Conservation (phyloP, 2,329 filamentous ascomycete genomes). For the Cordyceps tenuipes region DNA sequence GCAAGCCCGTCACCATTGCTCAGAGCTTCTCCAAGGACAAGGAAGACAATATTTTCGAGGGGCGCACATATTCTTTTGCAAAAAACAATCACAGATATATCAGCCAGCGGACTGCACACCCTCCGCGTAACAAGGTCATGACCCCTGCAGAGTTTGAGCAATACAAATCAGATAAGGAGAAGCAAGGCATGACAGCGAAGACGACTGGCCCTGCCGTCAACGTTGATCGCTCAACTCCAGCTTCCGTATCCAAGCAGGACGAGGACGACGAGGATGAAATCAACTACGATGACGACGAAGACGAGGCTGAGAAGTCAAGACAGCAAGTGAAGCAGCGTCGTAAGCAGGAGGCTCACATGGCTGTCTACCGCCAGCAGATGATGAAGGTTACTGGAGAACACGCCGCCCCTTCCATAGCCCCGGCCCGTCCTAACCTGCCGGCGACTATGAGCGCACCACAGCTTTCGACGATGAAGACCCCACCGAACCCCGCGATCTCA, state of each 20-base stretch:
- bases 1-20: constrained; percentile 14
- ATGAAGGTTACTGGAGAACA: constrained; percentile 87
- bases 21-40: constrained; percentile 26
- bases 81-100: constrained; percentile 28
- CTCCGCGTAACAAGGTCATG: constrained; percentile 68
- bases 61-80: constrained; percentile 30
- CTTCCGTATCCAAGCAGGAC: constrained; percentile 27
- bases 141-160: constrained; percentile 80
- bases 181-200: constrained; percentile 39
- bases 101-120: constrained; percentile 25
- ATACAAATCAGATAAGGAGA: constrained; percentile 66
- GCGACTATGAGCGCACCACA: constrained; percentile 57
- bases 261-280: constrained; percentile 57
- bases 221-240: neutral
- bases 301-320: constrained; percentile 68
- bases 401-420: constrained; percentile 19
- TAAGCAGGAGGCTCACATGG: constrained; percentile 85
- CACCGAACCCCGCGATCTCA: constrained; percentile 33
- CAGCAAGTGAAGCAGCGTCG: constrained; percentile 67
- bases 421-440: constrained; percentile 46
- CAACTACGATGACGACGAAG: constrained; percentile 65
- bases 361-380: constrained; percentile 89
- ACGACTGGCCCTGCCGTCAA: constrained; percentile 21
- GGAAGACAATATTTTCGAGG: constrained; percentile 50
- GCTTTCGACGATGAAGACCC: constrained; percentile 33